Base-by-base conservation (phyloP, 2,329 filamentous ascomycete species). In the Samsoniella hepiali region DNA sequence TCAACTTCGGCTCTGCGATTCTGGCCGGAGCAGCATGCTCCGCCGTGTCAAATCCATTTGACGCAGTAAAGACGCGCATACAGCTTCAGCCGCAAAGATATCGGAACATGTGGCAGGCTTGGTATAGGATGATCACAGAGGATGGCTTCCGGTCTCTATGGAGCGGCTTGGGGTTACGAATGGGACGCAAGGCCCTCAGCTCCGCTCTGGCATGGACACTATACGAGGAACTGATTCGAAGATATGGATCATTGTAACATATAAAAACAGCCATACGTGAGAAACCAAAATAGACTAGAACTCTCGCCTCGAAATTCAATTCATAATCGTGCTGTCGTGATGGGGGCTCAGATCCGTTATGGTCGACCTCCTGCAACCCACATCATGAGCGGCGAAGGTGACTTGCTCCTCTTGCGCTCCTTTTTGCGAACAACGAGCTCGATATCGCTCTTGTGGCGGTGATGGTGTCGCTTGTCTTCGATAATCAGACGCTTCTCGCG, bases 131-230 rank as follows among this genome's bases (percentile, higher is more conserved):
- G 90, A 74, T 98, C 4, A 76, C 78, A 1, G 90, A 96, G 70
- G 94, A 97, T 67, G 94, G 94, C 0, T 69, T 90, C 27, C 83
- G 89, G 61, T 90, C 90, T 65, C 81, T 99, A 64, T 93, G 95
- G 76, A 90, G 95, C 74, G 95, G 95, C 1, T 76, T 99, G 63
- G 91, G 86, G 1, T 79, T 99, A 68, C 85, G 95, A 63, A 96
- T 98, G 82, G 90, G 88, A 53, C 84, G 95, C 69, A 99, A 99
- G 76, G 94, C 93, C 5, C 77, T 97, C 51, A 97, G 93, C 75
- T 94, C 90, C 59, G 95, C 95, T n/a, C 81, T 98, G 68, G 94
- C 94, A 8, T 99, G 95, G 95, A 98, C 94, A 10, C 82, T 97
- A 47, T 99, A 99, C 72, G 95, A 99, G 78, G 94, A 97, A 75